phyloP scores from a whole-genome alignment of 2,329 filamentous ascomycete species.

The Grosmannia huntii region DNA sequence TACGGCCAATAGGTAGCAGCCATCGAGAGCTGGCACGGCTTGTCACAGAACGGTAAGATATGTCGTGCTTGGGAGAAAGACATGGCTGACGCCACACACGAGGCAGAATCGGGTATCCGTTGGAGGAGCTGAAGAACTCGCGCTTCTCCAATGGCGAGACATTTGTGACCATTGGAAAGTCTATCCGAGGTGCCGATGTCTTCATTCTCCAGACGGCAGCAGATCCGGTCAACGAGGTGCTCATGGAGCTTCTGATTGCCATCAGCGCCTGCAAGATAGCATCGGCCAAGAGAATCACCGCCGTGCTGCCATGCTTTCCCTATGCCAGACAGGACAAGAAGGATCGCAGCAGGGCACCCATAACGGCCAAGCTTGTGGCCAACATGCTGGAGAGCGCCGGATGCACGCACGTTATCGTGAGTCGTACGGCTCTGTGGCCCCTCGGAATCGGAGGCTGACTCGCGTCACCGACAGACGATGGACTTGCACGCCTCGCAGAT shows the following conservation, averaged over 20 bases:
- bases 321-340: constrained; percentile 98
- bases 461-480: constrained; percentile 48
- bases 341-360: constrained; percentile 80
- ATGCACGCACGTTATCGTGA: constrained; percentile 52
- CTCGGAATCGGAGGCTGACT: neutral
- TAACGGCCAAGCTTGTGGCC: constrained; percentile 86
- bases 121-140: neutral
- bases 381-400: constrained; percentile 95
- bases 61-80: neutral
- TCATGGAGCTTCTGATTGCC: constrained; percentile 97
- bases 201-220: constrained; percentile 93
- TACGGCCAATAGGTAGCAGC: neutral
- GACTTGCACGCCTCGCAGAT: constrained; percentile 66
- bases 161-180: constrained; percentile 86
- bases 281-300: constrained; percentile 83
- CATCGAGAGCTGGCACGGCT: neutral
- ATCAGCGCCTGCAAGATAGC: constrained; percentile 73
- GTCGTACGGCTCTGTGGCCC: constrained; percentile 41
- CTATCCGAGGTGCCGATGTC: constrained; percentile 92
- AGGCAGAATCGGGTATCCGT: neutral
- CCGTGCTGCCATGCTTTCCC: constrained; percentile 89
- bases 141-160: constrained; percentile 73
- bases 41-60: neutral
- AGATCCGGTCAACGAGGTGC: constrained; percentile 88
- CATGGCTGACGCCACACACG: neutral